These are phyloP conservation scores for Polygonum aviculare DNA, from an alignment of 148 eudicot species.

Conservation along the genomic window DNA sequence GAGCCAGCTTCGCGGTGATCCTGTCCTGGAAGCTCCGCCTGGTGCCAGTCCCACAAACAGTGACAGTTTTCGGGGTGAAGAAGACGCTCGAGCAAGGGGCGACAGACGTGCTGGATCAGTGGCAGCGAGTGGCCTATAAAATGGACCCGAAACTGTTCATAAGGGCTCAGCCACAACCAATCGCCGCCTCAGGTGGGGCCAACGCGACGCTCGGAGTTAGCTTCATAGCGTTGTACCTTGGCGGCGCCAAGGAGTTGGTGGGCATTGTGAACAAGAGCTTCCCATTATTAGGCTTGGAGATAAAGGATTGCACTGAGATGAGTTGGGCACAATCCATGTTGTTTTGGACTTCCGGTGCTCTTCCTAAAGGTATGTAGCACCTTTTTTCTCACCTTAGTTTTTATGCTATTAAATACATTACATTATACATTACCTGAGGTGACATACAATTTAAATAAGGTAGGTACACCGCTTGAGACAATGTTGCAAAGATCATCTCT, in stretches of 20 bases:
- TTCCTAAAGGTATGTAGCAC: slow-evolving; percentile 5
- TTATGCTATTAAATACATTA: too few relatives aligned
- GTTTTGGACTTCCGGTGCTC: slow-evolving; percentile 8
- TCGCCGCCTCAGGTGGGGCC: not conserved
- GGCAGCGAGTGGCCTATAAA: slow-evolving; percentile 29
- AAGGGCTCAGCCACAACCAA: slow-evolving; percentile 14
- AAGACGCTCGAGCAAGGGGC: slow-evolving; percentile 20
- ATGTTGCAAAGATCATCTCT: slow-evolving; percentile 16
- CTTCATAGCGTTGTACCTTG: slow-evolving; percentile 26
- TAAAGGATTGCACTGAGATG: slow-evolving; percentile 20
- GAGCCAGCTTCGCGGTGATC: slow-evolving; percentile 29
- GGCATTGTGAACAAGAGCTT: slow-evolving; percentile 14
- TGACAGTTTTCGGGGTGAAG: slow-evolving; percentile 23
- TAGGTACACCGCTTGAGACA: slow-evolving; percentile 16
- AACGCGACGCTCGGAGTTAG: slow-evolving; percentile 15
- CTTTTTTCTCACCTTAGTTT: too few relatives aligned
- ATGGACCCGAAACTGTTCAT: slow-evolving; percentile 24
- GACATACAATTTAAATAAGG: not conserved
- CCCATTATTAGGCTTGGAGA: slow-evolving; percentile 23
- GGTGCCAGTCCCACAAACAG: slow-evolving; percentile 14
- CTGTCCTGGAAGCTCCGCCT: slow-evolving; percentile 26
- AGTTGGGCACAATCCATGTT: slow-evolving; percentile 26
- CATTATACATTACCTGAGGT: not conserved
- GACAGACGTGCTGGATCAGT: slow-evolving; percentile 20
- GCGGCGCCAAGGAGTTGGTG: slow-evolving; percentile 17